Percentiles rank a stretch among this genome's conserved stretches.
Conservation (phyloP, 306 rosid species). For the Rubus parviflorus region DNA sequence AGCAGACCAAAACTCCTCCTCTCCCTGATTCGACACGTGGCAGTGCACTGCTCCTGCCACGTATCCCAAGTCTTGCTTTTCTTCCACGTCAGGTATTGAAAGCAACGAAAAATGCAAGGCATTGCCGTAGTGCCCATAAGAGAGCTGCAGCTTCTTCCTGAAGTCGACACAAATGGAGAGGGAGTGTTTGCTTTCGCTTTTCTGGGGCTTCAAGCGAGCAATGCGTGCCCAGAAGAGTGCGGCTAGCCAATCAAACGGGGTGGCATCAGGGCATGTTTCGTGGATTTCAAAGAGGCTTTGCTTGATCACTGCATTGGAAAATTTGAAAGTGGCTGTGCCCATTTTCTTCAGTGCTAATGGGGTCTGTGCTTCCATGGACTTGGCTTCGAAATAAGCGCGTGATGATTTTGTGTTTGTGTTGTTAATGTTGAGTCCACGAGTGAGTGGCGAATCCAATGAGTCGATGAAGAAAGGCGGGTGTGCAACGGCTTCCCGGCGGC, state of each 20-base stretch:
- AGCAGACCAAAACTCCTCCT: constrained; percentile 33
- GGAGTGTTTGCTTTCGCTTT: constrained; percentile 23
- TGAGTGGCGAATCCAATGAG: background rate
- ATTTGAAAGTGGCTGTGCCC: constrained; percentile 57
- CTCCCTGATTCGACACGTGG: constrained; percentile 37
- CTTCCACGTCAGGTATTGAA: constrained; percentile 10
- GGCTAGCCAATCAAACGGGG: constrained; percentile 59
- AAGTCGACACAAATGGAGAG: constrained; percentile 53
- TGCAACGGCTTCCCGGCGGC: constrained; percentile 31
- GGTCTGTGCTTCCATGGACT: constrained; percentile 9
- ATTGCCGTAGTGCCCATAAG: constrained; percentile 57
- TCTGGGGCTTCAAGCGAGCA: constrained; percentile 24
- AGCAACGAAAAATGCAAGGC: constrained; percentile 58
- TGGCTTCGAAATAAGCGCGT: constrained; percentile 25
- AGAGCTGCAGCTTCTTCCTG: constrained; percentile 33
- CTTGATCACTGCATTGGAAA: constrained; percentile 43
- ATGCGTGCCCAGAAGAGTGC: constrained; percentile 64
- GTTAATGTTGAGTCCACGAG: constrained; percentile 9
- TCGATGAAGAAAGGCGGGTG: constrained; percentile 32
- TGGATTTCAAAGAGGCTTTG: constrained; percentile 28
- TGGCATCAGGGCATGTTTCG: constrained; percentile 36
- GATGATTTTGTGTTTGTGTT: constrained; percentile 7
- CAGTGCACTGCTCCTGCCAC: constrained; percentile 33
- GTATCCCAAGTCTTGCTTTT: constrained; percentile 24
- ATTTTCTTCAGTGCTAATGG: constrained; percentile 19